Percentiles rank a stretch among this genome's conserved stretches.
Conservation (phyloP, 1,139 yeast species). For the Pichia sp. region DNA sequence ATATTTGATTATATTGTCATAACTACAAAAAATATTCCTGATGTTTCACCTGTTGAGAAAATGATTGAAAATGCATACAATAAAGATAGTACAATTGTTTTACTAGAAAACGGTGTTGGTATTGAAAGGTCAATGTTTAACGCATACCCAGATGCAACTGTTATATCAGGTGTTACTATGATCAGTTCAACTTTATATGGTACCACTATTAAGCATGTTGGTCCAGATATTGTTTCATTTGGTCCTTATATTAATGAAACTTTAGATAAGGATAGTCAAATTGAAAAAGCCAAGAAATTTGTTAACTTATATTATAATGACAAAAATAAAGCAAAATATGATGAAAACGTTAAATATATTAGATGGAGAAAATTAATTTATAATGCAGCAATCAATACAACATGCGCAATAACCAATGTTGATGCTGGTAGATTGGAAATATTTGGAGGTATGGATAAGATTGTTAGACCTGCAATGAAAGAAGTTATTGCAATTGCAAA, state of each 20-base stretch:
- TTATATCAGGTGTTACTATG: slow-evolving; percentile 64
- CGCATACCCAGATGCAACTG: slow-evolving; percentile 50
- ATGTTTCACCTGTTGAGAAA: slow-evolving; percentile 51
- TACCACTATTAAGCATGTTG: slow-evolving; percentile 46
- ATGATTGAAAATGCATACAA: slow-evolving; percentile 52
- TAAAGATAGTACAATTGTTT: slow-evolving; percentile 46
- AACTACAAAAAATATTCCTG: slow-evolving; percentile 72
- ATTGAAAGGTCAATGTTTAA: slow-evolving; percentile 57
- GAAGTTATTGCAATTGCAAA: slow-evolving; percentile 60
- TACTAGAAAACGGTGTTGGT: slow-evolving; percentile 70
- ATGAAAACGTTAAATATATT: slow-evolving; percentile 43
- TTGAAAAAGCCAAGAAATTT: slow-evolving; percentile 35
- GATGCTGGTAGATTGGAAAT: slow-evolving; percentile 58
- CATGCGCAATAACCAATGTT: slow-evolving; percentile 50
- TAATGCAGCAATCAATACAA: slow-evolving; percentile 61
- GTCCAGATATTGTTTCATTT: slow-evolving; percentile 44
- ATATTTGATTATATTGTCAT: slow-evolving; percentile 63
- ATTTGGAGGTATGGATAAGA: slow-evolving; percentile 43
- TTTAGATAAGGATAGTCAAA: slow-evolving; percentile 29
- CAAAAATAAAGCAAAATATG: slow-evolving; percentile 40
- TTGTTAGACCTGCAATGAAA: slow-evolving; percentile 57
- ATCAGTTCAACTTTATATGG: slow-evolving; percentile 57
- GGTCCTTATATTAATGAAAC: slow-evolving; percentile 46
- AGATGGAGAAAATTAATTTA: slow-evolving; percentile 73
- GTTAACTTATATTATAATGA: slow-evolving; percentile 44